A percentile compares a stretch with the other conserved stretches of the same genome.
phyloP scores from a whole-genome alignment of 768 basidiomycete genomes.

The Rhizopogon salebrosus region DNA sequence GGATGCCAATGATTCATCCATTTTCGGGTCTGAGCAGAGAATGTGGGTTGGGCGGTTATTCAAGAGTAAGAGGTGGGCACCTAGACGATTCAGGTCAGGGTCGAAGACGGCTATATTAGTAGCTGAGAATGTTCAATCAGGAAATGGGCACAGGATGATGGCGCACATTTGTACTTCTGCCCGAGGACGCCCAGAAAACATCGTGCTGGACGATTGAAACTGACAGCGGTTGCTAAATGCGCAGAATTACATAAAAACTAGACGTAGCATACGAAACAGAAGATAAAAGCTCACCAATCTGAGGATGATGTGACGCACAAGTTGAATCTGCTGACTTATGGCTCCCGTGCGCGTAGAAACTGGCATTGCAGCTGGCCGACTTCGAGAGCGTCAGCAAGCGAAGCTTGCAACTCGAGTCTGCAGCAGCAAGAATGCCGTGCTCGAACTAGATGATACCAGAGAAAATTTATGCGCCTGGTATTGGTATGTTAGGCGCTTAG shows the following conservation, averaged over 20 bases:
- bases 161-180: not conserved
- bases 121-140: not conserved
- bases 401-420: not conserved
- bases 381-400: not conserved
- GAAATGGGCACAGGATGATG: not conserved
- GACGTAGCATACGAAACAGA: too few species aligned
- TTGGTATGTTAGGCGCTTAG: not conserved
- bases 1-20: not conserved
- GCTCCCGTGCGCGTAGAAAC: not conserved
- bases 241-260: too few species aligned
- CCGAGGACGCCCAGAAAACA: too few species aligned
- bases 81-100: too few species aligned
- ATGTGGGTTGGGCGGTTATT: not conserved
- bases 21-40: not conserved
- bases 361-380: not conserved
- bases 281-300: too few species aligned
- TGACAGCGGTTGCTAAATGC: too few species aligned
- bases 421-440: not conserved
- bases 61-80: too few species aligned
- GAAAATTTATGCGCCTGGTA: not conserved
- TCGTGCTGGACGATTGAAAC: too few species aligned
- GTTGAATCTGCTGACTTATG: not conserved
- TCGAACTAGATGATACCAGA: not conserved
- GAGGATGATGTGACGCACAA: too few species aligned
- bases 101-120: too few species aligned